A percentile compares a stretch with the other conserved stretches of the same genome.
Evolutionary conservation across 106 monocot genomes (phyloP).

Genomic region (Gastrodia elata): DNA sequence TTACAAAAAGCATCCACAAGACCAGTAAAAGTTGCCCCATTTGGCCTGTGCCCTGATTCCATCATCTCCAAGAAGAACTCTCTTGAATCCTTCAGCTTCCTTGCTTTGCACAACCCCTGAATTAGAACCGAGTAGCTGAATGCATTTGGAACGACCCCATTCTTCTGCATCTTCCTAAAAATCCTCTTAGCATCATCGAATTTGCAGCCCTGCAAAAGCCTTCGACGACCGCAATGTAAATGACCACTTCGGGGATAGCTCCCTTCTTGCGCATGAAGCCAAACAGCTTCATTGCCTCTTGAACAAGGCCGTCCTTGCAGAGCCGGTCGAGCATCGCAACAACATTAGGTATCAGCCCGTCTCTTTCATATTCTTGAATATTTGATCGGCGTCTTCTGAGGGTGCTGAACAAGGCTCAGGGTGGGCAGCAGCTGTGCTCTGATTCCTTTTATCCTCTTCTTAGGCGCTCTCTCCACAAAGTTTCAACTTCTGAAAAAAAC

Average conservation of each 20-base stretch:
- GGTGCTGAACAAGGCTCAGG: slow-evolving; percentile 16
- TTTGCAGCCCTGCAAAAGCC: slow-evolving; percentile 75
- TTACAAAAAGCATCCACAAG: slow-evolving; percentile 50
- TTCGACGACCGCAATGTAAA: slow-evolving; percentile 87
- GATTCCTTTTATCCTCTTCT: slow-evolving; percentile 5
- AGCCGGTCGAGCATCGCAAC: slow-evolving; percentile 94
- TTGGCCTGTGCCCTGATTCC: slow-evolving; percentile 53
- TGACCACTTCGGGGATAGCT: slow-evolving; percentile 79
- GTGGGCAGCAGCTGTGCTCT: no score
- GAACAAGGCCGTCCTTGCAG: slow-evolving; percentile 79
- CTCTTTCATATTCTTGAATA: slow-evolving; percentile 93
- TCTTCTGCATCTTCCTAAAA: slow-evolving; percentile 89
- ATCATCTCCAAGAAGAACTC: slow-evolving; percentile 81
- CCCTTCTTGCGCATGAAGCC: slow-evolving; percentile 91
- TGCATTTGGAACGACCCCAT: slow-evolving; percentile 74
- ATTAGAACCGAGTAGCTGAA: slow-evolving; percentile 68
- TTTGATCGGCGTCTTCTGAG: slow-evolving; percentile 59
- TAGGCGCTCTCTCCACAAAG: slow-evolving; percentile 9
- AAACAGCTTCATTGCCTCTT: slow-evolving; percentile 98
- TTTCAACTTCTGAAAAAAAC: slow-evolving; percentile 26
- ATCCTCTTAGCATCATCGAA: slow-evolving; percentile 78
- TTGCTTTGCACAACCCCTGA: slow-evolving; percentile 63
- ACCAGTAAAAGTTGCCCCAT: slow-evolving; percentile 45
- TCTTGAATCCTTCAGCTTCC: slow-evolving; percentile 51
- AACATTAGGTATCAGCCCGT: slow-evolving; percentile 90